Conservation (phyloP, 2,329 filamentous ascomycete genomes). For the Cryphonectria nitschkei region DNA sequence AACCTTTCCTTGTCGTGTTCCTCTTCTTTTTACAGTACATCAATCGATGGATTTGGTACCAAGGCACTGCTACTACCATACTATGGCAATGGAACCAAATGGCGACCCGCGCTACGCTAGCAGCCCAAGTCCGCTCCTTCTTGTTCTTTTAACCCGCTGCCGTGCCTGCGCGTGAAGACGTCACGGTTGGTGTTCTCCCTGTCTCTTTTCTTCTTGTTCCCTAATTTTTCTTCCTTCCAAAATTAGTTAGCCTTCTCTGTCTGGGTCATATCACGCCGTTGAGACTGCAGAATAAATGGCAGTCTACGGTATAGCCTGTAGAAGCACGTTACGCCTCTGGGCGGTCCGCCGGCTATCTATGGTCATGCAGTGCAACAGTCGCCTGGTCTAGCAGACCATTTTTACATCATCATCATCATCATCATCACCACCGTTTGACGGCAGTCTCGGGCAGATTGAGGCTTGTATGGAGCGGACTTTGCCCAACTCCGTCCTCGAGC, state of each 20-base stretch:
- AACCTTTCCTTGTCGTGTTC: not conserved
- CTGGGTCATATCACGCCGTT: not conserved
- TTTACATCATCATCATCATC: not conserved
- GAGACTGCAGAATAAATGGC: not conserved
- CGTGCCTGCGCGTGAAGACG: not conserved
- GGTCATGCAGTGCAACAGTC: not conserved
- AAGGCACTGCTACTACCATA: not conserved
- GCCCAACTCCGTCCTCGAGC: not conserved
- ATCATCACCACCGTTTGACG: not conserved
- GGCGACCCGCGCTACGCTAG: not conserved
- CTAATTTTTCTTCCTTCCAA: too few relatives aligned
- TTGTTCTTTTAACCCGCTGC: not conserved
- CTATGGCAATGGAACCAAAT: not conserved
- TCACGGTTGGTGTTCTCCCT: not conserved
- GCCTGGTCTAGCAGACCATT: not conserved
- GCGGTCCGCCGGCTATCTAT: not conserved
- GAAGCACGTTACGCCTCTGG: not conserved
- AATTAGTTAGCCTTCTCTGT: not conserved
- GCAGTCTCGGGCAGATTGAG: not conserved
- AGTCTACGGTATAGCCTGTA: not conserved
- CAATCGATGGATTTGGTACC: not conserved
- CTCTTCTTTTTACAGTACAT: not conserved
- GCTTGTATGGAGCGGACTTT: conserved; percentile 1
- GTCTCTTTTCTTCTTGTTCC: not conserved
- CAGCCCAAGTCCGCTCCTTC: not conserved